These are phyloP conservation scores for Malus asiatica DNA, from an alignment of 306 rosid species.

Conservation along the genomic window DNA sequence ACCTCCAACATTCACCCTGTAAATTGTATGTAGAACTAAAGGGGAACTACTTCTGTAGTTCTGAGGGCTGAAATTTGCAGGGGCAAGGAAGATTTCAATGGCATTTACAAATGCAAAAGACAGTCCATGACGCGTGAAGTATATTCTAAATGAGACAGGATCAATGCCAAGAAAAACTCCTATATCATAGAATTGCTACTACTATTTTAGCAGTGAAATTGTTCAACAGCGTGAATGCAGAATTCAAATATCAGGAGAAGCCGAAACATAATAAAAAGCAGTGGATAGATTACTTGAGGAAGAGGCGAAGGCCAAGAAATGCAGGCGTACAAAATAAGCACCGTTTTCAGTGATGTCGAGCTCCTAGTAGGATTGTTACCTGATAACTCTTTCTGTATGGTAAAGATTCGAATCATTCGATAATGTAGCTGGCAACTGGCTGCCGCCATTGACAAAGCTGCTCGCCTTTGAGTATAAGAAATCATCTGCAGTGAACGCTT, in stretches of 20 bases:
- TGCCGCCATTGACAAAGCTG: not conserved
- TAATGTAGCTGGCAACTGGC: not conserved
- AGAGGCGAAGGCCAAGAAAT: conserved; percentile 38
- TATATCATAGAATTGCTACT: conserved; percentile 4
- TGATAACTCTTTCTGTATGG: conserved; percentile 26
- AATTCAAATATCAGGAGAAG: conserved; percentile 20
- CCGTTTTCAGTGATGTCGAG: not conserved
- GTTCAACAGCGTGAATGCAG: conserved; percentile 19
- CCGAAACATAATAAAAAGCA: conserved; percentile 37
- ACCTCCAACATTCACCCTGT: conserved; percentile 43
- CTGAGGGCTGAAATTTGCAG: not conserved
- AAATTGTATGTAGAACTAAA: conserved; percentile 8
- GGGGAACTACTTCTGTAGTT: not conserved
- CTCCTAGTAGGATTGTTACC: not conserved
- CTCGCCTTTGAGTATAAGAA: not conserved
- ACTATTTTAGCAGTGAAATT: conserved; percentile 16
- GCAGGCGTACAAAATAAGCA: conserved; percentile 41
- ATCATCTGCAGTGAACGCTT: conserved; percentile 3
- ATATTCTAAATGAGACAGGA: conserved; percentile 1
- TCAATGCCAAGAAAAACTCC: conserved; percentile 25
- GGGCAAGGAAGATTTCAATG: conserved; percentile 38
- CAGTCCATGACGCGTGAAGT: conserved; percentile 22
- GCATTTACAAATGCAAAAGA: conserved; percentile 51
- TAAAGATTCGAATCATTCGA: not conserved
- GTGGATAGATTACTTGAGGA: conserved; percentile 1